Evolutionary conservation across 192 early-diverging fungal genomes (phyloP), one percentile per base, ranked within the genome.

Genomic region (Mortierella alpina): DNA sequence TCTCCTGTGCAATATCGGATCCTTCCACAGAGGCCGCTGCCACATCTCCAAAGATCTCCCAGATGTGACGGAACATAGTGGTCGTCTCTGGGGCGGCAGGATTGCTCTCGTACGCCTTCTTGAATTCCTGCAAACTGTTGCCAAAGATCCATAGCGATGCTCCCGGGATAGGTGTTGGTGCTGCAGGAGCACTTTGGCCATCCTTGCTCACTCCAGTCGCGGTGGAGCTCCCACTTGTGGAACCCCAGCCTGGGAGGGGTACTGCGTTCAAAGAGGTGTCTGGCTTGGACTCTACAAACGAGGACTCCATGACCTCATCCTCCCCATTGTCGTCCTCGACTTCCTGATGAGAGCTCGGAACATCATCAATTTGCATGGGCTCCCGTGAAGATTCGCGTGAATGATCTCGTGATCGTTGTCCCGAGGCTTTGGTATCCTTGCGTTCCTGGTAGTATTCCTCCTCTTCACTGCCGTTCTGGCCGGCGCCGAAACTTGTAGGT

Each of bases 121-220:
- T 80, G 60, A 84, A 85, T 44, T 87, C 78, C 14, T 69, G 51
- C 17, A 89, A 61, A 39, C 75, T 70, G 2, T 84, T 59, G 2
- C 87, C 88, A 68, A 89, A 90, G 46, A 90, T 81, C 88, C 86
- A 89, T 17, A 89, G 66, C 6, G 88, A 84, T 3, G 84, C 80
- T 15, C 86, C 85, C 9, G 56, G 86, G 1, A 72, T 44, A 12
- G 73, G 70, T 5, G 72, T 62, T 1, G 64, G 44, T 2, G 68
- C 46, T 1, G 42, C 22, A 4, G 75, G 7, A 39, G 82, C 23
- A 70, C 42, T 15, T 41, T 42, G 22, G 56, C 47, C 46, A 41
- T 68, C 60, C 15, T 66, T 61, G 6, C 40, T 60, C 9, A 63
- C 44, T 11, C 46, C 18, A 39, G 49, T 54, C 6, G 12, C 15